Evolutionary conservation across 768 basidiomycete genomes (phyloP), one percentile per base, ranked within the genome.

Genomic region (Mycena alexandri): DNA sequence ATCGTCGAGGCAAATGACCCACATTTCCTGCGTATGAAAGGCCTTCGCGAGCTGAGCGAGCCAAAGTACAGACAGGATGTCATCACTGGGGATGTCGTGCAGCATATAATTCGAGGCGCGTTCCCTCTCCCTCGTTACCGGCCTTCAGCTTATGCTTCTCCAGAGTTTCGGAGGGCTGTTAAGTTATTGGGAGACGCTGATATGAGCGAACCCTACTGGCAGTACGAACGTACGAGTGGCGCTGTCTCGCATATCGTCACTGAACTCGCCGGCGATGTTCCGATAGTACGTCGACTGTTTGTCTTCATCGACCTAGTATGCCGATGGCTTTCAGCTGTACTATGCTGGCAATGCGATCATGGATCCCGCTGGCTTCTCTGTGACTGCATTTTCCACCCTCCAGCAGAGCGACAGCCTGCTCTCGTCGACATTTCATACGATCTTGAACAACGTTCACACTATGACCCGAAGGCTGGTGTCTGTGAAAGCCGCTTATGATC

Each of bases 81-180:
- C 24, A 64, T 71, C 34, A 67, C 69, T 2, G 69, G 65, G 5
- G 65, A 71, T 43, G 63, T 71, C 33, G 65, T 64, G 9, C 57
- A 63, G 25, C 42, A 71, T 19, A 51, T 71, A 8, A 9, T 67
- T 11, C 29, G 42, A 46, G 63, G 68, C 36, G 29, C 19, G 46
- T 51, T 42, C 1, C 46, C 10, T 21, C 25, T 16, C 12, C 12
- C 2, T n/a, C 17, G 43, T 61, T 22, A 9, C 22, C 21, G 17
- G 12, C 14, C 34, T 36, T 19, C 2, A 24, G 53, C 36, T 36
- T n/a, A 47, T 3, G n/a, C 43, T 1, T 16, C 10, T 61, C 46
- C 63, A 69, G 69, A 67, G 41, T 67, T 71, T 25, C 69, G 69
- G 10, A 63, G 48, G 17, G 41, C 65, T n/a, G 62, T 71, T 10